A percentile compares a stretch with the other conserved stretches of the same genome.
Conservation (phyloP, 495 filamentous ascomycete species). For the Platismatia glauca region DNA sequence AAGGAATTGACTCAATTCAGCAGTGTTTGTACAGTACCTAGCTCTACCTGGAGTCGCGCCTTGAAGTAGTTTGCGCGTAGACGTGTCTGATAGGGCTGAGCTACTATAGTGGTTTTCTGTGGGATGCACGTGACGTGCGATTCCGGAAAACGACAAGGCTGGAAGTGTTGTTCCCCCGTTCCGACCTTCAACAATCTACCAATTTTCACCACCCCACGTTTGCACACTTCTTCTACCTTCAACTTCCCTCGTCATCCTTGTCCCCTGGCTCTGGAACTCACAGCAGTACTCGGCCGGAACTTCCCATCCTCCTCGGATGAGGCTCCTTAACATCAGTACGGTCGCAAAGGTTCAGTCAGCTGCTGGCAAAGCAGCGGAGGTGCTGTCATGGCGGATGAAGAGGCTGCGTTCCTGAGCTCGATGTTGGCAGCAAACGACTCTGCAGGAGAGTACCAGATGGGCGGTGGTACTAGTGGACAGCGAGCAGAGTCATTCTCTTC, state of each 20-base stretch:
- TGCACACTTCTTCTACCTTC: not conserved
- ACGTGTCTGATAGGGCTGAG: not conserved
- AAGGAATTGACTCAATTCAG: not conserved
- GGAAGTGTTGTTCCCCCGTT: not conserved
- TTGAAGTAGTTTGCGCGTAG: not conserved
- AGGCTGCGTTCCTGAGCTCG: conserved; percentile 47
- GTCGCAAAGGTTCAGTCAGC: conserved; percentile 1
- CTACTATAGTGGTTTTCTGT: not conserved
- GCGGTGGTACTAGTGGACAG: conserved; percentile 20
- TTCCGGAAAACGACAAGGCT: not conserved
- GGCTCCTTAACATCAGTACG: not conserved
- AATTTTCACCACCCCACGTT: not conserved
- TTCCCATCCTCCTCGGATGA: not conserved
- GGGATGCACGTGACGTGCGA: not conserved
- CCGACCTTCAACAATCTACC: not conserved
- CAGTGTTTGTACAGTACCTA: not conserved
- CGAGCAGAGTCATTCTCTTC: conserved; percentile 44
- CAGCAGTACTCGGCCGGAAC: too few relatives aligned
- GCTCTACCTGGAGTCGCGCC: not conserved
- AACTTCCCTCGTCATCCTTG: not conserved
- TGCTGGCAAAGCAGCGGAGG: conserved; percentile 5
- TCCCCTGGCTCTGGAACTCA: not conserved
- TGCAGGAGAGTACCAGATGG: conserved; percentile 18
- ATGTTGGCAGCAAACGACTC: conserved; percentile 29
- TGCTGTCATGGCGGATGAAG: conserved; percentile 48